Conservation (phyloP, 352 stramenopile species). For the Plasmopara muralis region DNA sequence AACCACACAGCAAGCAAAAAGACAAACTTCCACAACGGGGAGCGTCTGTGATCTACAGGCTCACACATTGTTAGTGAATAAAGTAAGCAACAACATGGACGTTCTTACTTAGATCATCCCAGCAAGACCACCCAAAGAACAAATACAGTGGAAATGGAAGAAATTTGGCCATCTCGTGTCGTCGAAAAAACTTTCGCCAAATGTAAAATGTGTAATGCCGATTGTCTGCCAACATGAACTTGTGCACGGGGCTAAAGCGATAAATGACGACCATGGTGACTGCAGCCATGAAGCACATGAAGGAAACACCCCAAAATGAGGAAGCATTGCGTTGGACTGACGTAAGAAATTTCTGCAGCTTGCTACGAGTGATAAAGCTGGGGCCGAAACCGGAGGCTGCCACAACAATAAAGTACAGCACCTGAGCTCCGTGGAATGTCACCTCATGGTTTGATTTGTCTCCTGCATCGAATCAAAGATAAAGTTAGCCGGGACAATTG, state of each 20-base stretch:
- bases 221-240: conserved; percentile 90
- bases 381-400: conserved; percentile 50
- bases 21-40: conserved; percentile 72
- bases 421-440: conserved; percentile 60
- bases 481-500: background rate
- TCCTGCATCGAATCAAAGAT: conserved; percentile 24
- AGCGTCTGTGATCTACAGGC: conserved; percentile 36
- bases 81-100: background rate
- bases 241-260: conserved; percentile 75
- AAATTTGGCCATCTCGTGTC: conserved; percentile 64
- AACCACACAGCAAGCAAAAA: conserved; percentile 66
- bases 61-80: conserved; percentile 4
- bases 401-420: conserved; percentile 77
- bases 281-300: conserved; percentile 18
- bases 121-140: conserved; percentile 57
- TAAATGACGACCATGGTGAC: conserved; percentile 38
- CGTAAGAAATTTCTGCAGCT: conserved; percentile 30
- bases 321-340: conserved; percentile 31
- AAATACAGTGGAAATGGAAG: conserved; percentile 53
- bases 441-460: conserved; percentile 83
- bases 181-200: conserved; percentile 84
- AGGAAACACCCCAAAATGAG: conserved; percentile 27
- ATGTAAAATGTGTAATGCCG: conserved; percentile 91
- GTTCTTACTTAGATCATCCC: conserved; percentile 53
- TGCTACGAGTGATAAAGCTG: conserved; percentile 30